Evolutionary conservation across 2,329 filamentous ascomycete genomes (phyloP), one percentile per base, ranked within the genome.

Genomic region (Colletotrichum sp.): DNA sequence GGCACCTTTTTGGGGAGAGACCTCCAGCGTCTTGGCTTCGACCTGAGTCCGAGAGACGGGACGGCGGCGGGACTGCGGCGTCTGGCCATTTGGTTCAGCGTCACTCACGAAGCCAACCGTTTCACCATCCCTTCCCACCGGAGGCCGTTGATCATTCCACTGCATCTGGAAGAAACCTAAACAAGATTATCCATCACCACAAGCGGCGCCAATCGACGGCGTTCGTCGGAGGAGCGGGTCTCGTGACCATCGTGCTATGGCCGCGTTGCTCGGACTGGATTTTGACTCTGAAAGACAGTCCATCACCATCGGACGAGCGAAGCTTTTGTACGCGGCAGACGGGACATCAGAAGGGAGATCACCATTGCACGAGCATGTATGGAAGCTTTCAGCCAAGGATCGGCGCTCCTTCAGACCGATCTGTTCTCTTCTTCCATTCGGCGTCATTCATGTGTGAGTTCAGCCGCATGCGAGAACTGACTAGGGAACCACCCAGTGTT

Each of bases 101-200:
- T 75, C 71, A 43, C 72, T 39, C 55, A 16, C 57, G 28, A 61
- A 73, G 72, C 73, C 64, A 64, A 61, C 48, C 57, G 73, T 75
- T 75, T 75, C 73, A 75, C 73, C 73, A 75, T 75, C 39, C 10
- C 39, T 75, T 67, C 64, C 73, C 59, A 68, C 59, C 73, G 70
- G 57, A 75, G 39, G 48, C 70, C 64, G 28, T 69, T 59, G 34
- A 26, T 28, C 26, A 32, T 73, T 65, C 71, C 64, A 73, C 59
- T 26, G 43, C 32, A 34, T 60, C 21, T 36, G 36, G 64, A 60
- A 73, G 57, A 60, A 68, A 73, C 57, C 34, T 30, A 34, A 48
- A 59, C 55, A 28, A 65, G 21, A 48, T 68, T 43, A 24, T 15
- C 28, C 26, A 48, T 16, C n/a, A n/a, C 32, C 7, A 32, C 9